Base-by-base conservation (phyloP, 495 filamentous ascomycete genomes). In the Penicillium paradoxum region DNA sequence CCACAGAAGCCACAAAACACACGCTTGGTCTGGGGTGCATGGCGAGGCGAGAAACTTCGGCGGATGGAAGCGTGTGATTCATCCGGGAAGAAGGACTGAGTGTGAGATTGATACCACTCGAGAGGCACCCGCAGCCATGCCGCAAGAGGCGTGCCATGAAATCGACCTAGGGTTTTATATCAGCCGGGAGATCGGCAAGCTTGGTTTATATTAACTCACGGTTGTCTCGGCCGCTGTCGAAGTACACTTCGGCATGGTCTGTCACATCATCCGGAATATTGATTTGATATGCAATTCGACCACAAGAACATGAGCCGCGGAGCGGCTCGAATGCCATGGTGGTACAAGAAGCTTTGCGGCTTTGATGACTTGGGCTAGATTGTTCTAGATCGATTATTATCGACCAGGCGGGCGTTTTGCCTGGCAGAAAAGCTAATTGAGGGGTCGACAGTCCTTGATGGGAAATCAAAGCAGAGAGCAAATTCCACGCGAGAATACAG, bases 1-100 rank as follows among this genome's bases (percentile, higher is more conserved):
- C 91, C 91, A 64, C 91, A 95, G 72, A 87, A 91, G 0, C 91
- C 91, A 68, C 91, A 96, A 69, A 96, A 96, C 47, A 88, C 81
- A 41, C 88, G 85, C 64, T 83, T 80, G 0, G 80, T 69, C 55
- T 79, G 69, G 15, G 77, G 76, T 14, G 82, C 79, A 64, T 79
- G 64, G 25, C 71, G 76, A 5, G 85, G 79, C 3, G 80, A 81
- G 71, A 89, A 93, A 25, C 75, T 77, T 18, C 87, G 80, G 32
- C 83, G 85, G 67, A 96, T 95, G 42, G 73, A 78, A 18, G 67
- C 53, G 56, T 82, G 84, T 9, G 86, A 85, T 68, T 95, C 91
- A 66, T 95, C 89, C 4, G 83, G 79, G 63, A 83, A 89, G 68
- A 83, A 85, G 34, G 90, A 81, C 54, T 81, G 76, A 1, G 86